Percentiles rank a stretch among this genome's conserved stretches.
Conservation (phyloP, 257 asterid genomes). For the Solanum virginianum region DNA sequence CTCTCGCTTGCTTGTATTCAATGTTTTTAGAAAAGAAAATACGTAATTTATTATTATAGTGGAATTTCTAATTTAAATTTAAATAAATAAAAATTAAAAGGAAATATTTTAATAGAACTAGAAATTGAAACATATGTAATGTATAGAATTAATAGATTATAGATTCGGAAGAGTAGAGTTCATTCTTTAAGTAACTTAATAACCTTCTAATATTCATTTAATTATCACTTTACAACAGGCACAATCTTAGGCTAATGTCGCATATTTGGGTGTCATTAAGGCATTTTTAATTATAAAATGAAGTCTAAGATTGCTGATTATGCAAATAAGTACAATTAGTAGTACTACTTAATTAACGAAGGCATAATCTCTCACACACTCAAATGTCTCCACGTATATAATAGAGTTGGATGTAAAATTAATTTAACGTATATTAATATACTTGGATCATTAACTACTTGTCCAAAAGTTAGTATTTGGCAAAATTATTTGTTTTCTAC, state of each 20-base stretch:
- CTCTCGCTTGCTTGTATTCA: not conserved
- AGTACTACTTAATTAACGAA: not conserved
- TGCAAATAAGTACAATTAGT: not conserved
- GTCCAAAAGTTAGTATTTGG: not conserved
- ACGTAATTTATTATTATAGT: not conserved
- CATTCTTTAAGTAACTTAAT: not conserved
- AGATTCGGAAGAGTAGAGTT: not conserved
- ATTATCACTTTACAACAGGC: not conserved
- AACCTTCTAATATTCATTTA: no score
- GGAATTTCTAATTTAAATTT: not conserved
- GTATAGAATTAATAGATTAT: not conserved
- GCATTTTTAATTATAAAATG: not conserved
- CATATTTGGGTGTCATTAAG: conserved; percentile 18
- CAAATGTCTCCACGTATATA: not conserved
- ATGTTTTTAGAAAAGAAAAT: not conserved
- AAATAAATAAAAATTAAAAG: not conserved
- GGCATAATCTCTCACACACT: not conserved
- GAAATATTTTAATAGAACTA: not conserved
- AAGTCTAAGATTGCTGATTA: not conserved
- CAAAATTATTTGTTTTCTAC: conserved; percentile 8
- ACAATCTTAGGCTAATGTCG: conserved; percentile 21
- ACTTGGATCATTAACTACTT: not conserved
- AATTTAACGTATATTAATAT: not conserved
- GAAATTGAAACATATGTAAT: not conserved
- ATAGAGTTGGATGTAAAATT: not conserved